Evolutionary conservation across 2,329 filamentous ascomycete genomes (phyloP).

Genomic region (Epichloe sylvatica): DNA sequence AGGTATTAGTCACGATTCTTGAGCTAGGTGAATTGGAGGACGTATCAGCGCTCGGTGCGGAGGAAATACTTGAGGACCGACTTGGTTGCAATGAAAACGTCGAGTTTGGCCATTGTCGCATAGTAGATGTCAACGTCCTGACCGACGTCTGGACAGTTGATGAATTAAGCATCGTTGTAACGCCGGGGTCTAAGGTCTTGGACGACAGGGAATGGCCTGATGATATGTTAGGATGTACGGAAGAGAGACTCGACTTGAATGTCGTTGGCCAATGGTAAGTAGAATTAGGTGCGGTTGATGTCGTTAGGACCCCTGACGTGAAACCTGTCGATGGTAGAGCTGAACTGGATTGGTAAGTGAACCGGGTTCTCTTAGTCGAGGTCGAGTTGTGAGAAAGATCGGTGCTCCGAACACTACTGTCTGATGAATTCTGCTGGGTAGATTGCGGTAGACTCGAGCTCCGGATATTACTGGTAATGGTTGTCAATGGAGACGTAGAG

Average conservation of each 20-base stretch:
- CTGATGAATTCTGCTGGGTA: not conserved
- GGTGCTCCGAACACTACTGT: not conserved
- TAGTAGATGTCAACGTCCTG: not conserved
- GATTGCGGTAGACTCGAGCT: not conserved
- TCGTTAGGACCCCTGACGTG: not conserved
- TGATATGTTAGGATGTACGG: not conserved
- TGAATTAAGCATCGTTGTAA: not conserved
- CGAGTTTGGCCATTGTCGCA: conserved; percentile 1
- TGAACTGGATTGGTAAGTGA: conserved; percentile 2
- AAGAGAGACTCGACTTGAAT: not conserved
- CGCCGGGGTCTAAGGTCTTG: not conserved
- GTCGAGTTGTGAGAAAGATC: not conserved
- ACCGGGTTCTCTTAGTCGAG: not conserved
- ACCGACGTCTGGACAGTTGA: not conserved
- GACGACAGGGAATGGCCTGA: not conserved
- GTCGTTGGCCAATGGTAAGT: conserved; percentile 1
- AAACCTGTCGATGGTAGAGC: not conserved
- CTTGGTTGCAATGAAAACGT: not conserved
- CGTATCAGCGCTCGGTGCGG: not conserved
- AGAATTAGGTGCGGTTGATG: conserved; percentile 1
- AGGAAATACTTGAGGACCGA: not conserved
- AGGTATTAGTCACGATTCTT: not conserved
- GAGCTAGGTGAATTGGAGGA: not conserved
- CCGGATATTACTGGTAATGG: conserved; percentile 1
- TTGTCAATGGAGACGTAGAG: not conserved